These are phyloP conservation scores for Lactarius akahatsu DNA, from an alignment of 768 basidiomycete genomes.

Conservation along the genomic window DNA sequence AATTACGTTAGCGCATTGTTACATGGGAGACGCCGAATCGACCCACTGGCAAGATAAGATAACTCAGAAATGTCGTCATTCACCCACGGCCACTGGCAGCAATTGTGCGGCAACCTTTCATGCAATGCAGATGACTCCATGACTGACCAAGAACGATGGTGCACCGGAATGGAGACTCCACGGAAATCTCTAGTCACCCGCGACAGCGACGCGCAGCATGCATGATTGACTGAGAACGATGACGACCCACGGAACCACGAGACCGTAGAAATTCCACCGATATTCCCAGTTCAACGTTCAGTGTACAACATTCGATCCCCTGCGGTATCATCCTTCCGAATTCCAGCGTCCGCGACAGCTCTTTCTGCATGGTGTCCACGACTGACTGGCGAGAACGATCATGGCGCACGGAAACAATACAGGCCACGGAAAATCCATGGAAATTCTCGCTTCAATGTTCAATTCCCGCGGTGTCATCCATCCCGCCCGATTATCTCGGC, in stretches of 20 bases:
- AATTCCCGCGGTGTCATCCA: not conserved
- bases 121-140: not conserved
- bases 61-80: not conserved
- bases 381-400: not conserved
- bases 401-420: not conserved
- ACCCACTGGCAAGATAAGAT: too few species aligned
- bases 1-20: too few species aligned
- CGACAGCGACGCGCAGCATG: too few species aligned
- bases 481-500: not conserved
- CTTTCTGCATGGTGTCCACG: not conserved
- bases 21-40: too few species aligned
- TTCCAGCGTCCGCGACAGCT: not conserved
- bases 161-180: too few species aligned
- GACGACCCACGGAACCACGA: not conserved
- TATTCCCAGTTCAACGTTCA: not conserved
- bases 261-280: not conserved
- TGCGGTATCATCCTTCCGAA: not conserved
- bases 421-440: too few species aligned
- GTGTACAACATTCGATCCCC: not conserved
- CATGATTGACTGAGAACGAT: too few species aligned
- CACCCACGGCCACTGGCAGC: not conserved
- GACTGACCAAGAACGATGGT: not conserved
- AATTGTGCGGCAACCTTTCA: not conserved
- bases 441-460: not conserved
- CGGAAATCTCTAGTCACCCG: too few species aligned